A percentile compares a stretch with the other conserved stretches of the same genome.
These are phyloP conservation scores for Pseudocercospora crystallina DNA, from an alignment of 2,329 filamentous ascomycete species.

Conservation along the genomic window DNA sequence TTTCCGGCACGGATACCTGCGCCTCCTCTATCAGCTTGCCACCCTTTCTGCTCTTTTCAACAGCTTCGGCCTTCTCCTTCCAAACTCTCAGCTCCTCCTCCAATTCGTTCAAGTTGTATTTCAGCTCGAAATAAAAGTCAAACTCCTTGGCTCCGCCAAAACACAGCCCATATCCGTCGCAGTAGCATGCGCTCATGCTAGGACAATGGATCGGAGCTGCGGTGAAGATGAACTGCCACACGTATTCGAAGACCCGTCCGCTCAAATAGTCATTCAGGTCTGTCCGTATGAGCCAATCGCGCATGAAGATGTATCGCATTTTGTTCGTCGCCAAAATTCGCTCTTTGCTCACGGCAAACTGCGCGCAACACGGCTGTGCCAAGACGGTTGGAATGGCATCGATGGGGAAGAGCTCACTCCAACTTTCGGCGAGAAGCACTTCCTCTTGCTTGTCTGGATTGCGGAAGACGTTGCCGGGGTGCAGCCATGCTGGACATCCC, in stretches of 20 bases:
- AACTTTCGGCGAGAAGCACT: conserved; percentile 44
- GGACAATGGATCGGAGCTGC: conserved; percentile 51
- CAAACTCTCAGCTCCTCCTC: conserved; percentile 45
- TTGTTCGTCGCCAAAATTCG: conserved; percentile 56
- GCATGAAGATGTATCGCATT: conserved; percentile 56
- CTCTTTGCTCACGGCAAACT: conserved; percentile 61
- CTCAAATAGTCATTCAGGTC: conserved; percentile 56
- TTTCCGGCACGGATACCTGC: conserved; percentile 39
- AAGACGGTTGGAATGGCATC: conserved; percentile 52
- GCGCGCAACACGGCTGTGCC: conserved; percentile 63
- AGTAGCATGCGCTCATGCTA: conserved; percentile 59
- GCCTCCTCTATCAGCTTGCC: conserved; percentile 42
- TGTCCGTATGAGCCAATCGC: conserved; percentile 62
- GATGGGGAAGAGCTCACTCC: conserved; percentile 50
- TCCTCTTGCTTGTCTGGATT: conserved; percentile 45
- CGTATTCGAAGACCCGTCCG: conserved; percentile 63
- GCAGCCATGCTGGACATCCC: conserved; percentile 57
- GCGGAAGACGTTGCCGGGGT: conserved; percentile 43
- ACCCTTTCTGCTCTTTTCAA: conserved; percentile 39
- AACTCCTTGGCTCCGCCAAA: conserved; percentile 55
- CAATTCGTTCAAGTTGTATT: conserved; percentile 42
- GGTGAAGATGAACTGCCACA: conserved; percentile 64
- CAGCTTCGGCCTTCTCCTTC: conserved; percentile 41
- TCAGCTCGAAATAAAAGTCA: conserved; percentile 50
- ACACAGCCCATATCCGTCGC: conserved; percentile 63